These are phyloP conservation scores for Exophiala bonariae DNA, from an alignment of 2,329 filamentous ascomycete species.

Conservation along the genomic window DNA sequence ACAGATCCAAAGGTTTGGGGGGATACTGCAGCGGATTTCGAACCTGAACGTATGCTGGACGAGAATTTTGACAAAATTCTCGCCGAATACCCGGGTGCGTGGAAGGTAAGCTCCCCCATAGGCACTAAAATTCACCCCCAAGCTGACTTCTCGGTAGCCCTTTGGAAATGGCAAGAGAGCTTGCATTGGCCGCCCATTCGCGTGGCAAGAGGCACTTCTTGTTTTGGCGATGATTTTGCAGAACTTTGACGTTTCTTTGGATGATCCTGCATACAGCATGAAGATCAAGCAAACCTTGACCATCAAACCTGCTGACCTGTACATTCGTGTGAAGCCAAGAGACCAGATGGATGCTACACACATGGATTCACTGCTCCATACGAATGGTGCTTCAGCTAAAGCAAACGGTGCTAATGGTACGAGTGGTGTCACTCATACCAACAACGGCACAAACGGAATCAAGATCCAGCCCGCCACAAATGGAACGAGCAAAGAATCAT, in stretches of 20 bases:
- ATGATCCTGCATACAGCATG: conserved; percentile 53
- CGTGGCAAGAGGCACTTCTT: conserved; percentile 70
- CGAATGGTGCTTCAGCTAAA: too few species aligned
- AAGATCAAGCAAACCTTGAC: conserved; percentile 38
- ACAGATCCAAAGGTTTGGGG: conserved; percentile 65
- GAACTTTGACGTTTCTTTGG: conserved; percentile 67
- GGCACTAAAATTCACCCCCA: not conserved
- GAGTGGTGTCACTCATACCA: too few species aligned
- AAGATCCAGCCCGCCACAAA: conserved; percentile 6
- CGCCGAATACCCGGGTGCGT: conserved; percentile 34
- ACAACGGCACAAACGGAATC: not conserved
- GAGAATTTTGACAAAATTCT: conserved; percentile 60
- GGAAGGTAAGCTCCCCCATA: conserved; percentile 10
- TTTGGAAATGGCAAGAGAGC: conserved; percentile 70
- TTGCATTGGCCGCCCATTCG: conserved; percentile 72
- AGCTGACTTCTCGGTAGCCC: conserved; percentile 52
- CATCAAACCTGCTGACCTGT: conserved; percentile 55
- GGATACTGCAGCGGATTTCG: conserved; percentile 63
- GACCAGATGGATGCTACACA: conserved; percentile 44
- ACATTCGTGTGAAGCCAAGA: conserved; percentile 59
- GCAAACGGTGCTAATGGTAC: conserved; percentile 3
- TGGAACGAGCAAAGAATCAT: conserved; percentile 27
- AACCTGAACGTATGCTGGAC: conserved; percentile 70
- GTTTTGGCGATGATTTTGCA: conserved; percentile 65
- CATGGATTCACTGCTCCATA: conserved; percentile 37